Evolutionary conservation across 768 basidiomycete genomes (phyloP), one percentile per base, ranked within the genome.

Genomic region (Trametes elegans): DNA sequence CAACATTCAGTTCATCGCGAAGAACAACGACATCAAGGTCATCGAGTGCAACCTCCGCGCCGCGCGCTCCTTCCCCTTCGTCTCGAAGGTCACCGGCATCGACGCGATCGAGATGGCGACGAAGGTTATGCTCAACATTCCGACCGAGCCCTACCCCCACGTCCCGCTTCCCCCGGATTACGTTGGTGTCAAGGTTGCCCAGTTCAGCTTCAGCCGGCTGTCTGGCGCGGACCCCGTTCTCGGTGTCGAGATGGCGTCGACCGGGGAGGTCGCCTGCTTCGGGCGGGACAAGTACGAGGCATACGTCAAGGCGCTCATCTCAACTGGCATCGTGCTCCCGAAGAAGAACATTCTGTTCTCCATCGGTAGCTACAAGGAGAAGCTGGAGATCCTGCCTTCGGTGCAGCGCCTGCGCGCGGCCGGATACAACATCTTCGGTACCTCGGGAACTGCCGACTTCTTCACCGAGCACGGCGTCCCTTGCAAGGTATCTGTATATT

Each of bases 21-120:
- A 99, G 82, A 90, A 99, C 75, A 98, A 98, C 75, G 96, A 98
- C 73, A 98, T 99, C 80, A 99, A 99, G 80, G 96, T 99, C 64
- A 99, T 99, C 70, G 96, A 99, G 71, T 98, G 96, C 74, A 99
- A 99, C 74, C 77, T 99, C 29, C 92, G 96, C 52, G 97, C 97
- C 0, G 96, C 96, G 21, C 84, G 96, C 58, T 98, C 96, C 0
- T 98, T 96, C 84, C 96, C 96, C 36, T 99, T 99, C 77, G 96
- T 99, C 23, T 97, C 94, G 7, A 99, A 99, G 72, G 93, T 97
- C 57, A 98, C 97, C 7, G 94, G 94, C 29, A 81, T 98, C 63
- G 95, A 99, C 68, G 96, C 96, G 4, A 98, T 99, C 63, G 96
- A 98, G 76, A 86, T 98, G 83, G 97, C 96, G 31, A 99, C 96